These are phyloP conservation scores for Yarrowia sp. DNA, from an alignment of 805 yeast species.

Conservation along the genomic window DNA sequence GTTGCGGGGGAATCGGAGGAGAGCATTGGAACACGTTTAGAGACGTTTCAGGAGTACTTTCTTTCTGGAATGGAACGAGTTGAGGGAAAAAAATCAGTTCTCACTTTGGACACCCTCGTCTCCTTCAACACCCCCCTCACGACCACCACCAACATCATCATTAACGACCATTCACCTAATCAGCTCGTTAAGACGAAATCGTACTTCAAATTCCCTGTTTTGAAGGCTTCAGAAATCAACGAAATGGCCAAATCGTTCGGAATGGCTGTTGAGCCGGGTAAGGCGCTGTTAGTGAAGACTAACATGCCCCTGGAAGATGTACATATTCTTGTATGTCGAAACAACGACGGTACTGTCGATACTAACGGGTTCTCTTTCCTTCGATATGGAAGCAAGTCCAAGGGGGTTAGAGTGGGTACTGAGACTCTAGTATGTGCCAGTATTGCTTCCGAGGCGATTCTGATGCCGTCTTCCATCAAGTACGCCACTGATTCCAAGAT, in stretches of 20 bases:
- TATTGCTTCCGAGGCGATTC: background rate
- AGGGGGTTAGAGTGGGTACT: background rate
- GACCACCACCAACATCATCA: background rate
- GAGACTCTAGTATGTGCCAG: conserved; percentile 21
- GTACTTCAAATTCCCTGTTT: conserved; percentile 16
- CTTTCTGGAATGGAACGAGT: conserved; percentile 38
- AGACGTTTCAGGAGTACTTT: conserved; percentile 46
- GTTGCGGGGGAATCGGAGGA: conserved; percentile 40
- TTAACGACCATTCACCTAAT: conserved; percentile 26
- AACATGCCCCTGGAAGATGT: background rate
- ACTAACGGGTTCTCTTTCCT: conserved; percentile 1
- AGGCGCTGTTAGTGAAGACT: conserved; percentile 7
- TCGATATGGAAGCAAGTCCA: background rate
- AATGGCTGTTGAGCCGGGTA: background rate
- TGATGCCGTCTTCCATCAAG: conserved; percentile 6
- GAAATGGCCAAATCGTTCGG: conserved; percentile 10
- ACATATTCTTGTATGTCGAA: conserved; percentile 7
- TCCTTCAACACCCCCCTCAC: background rate
- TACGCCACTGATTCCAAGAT: conserved; percentile 13
- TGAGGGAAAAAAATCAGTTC: background rate
- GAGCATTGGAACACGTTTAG: conserved; percentile 47
- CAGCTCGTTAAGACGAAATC: conserved; percentile 20
- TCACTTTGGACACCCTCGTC: background rate
- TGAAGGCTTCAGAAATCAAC: conserved; percentile 12
- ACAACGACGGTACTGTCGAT: background rate